Base-by-base conservation (phyloP, 371 early-diverging fungal species). In the Chytridium lagenaria region DNA sequence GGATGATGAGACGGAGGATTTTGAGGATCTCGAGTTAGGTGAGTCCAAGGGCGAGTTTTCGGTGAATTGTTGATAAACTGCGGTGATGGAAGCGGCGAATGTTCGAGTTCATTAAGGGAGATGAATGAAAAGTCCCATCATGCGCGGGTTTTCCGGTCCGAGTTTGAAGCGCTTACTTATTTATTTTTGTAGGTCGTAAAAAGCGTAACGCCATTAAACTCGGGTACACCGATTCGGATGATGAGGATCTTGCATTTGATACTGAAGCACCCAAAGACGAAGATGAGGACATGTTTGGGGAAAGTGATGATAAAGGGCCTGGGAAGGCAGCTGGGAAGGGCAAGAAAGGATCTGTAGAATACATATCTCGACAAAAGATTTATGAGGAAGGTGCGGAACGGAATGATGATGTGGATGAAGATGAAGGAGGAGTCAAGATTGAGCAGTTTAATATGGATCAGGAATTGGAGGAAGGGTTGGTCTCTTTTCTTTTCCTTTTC, bases 361-460 rank as follows among this genome's bases (percentile, higher is more conserved):
- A 40, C 59, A 79, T 77, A 71, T 83, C 80, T 30, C 83, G 92
- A 83, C 96, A 93, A 87, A 96, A 49, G 50, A 50, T 73, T 49
- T 55, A 68, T 38, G 26, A 68, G 28, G 64, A 44, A 7, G 72
- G 67, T 22, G 77, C 72, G 1, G 82, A 79, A n/a, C 57, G 64
- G 72, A 38, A 40, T 39, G 63, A 71, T 1, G 74, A 84, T 2
- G 78, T 78, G 19, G 83, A 84, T 12, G 86, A 85, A 16, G 83
- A 77, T 19, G 89, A 82, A 0, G 74, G 78, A 70, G 82, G 81
- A 61, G 68, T 83, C 50, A 55, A 78, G 70, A 80, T 96, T 33
- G 92, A 92, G 73, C 93, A 94, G 0, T 95, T 96, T 76, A 94
- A 96, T 74, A 92, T 96, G 93, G 89, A 91, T 26, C 88, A 89